A percentile compares a stretch with the other conserved stretches of the same genome.
These are phyloP conservation scores for Gynostemma pentaphyllum DNA, from an alignment of 306 rosid genomes.

Conservation along the genomic window DNA sequence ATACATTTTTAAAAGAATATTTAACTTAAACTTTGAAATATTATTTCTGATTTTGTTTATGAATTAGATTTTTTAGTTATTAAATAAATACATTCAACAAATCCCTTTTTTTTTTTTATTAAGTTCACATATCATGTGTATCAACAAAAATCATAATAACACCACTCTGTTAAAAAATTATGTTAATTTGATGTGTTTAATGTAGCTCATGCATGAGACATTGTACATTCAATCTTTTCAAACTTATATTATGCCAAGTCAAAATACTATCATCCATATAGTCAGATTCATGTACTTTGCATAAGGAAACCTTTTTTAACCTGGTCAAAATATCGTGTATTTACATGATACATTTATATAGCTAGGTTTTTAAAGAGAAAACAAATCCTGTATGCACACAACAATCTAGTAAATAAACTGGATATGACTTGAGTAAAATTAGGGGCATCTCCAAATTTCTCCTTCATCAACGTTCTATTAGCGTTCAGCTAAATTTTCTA, in stretches of 20 bases:
- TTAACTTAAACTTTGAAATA: neutral
- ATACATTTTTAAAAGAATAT: neutral
- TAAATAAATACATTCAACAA: neutral
- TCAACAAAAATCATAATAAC: too few relatives aligned
- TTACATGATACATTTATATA: neutral
- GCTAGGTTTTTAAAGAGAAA: neutral
- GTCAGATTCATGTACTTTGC: neutral
- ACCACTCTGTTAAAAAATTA: neutral
- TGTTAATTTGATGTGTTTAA: neutral
- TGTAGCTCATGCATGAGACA: neutral
- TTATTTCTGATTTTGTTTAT: neutral
- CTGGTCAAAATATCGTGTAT: neutral
- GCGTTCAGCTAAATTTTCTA: neutral
- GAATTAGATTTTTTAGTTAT: neutral
- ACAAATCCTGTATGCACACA: neutral
- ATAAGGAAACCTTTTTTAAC: neutral
- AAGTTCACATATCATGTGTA: neutral
- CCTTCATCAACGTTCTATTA: neutral
- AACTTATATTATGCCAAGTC: neutral
- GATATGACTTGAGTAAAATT: neutral
- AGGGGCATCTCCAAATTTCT: neutral
- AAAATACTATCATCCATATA: neutral
- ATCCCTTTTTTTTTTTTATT: neutral
- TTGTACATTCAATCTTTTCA: neutral
- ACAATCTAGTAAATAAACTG: neutral